A percentile compares a stretch with the other conserved stretches of the same genome.
phyloP scores from a whole-genome alignment of 345 rosid genomes.

The Camelina neglecta region DNA sequence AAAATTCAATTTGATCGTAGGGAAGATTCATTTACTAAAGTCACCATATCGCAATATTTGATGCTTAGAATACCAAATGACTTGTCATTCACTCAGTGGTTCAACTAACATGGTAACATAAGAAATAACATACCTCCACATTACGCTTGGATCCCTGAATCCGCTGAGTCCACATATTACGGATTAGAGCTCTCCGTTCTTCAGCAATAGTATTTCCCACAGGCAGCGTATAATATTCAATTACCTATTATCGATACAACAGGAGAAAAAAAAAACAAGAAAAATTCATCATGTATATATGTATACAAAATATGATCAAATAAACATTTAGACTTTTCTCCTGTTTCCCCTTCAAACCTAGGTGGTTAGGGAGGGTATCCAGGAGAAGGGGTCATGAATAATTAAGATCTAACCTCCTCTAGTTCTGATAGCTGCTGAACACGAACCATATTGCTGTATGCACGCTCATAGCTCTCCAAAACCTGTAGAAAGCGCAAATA shows the following conservation, averaged over 20 bases:
- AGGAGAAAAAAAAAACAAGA: slow-evolving; percentile 27
- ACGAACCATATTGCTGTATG: slow-evolving; percentile 95
- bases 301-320: slow-evolving; percentile 37
- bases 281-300: slow-evolving; percentile 26
- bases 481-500: slow-evolving; percentile 60
- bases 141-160: slow-evolving; percentile 94
- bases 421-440: slow-evolving; percentile 98
- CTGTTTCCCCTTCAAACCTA: slow-evolving; percentile 22
- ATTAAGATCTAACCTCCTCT: slow-evolving; percentile 75
- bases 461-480: slow-evolving; percentile 98
- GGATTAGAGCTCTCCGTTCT: slow-evolving; percentile 83
- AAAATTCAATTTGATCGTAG: not conserved
- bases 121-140: slow-evolving; percentile 76
- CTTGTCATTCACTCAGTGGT: slow-evolving; percentile 24
- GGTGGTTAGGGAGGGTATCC: slow-evolving; percentile 20
- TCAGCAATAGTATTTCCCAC: slow-evolving; percentile 74
- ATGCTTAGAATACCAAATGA: slow-evolving; percentile 30
- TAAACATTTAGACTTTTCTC: slow-evolving; percentile 22
- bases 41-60: slow-evolving; percentile 17
- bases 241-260: slow-evolving; percentile 59
- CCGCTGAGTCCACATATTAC: slow-evolving; percentile 98
- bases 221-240: slow-evolving; percentile 93
- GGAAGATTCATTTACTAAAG: slow-evolving; percentile 16
- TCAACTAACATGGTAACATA: slow-evolving; percentile 16
- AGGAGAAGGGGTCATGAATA: slow-evolving; percentile 31